phyloP scores from a whole-genome alignment of 176 grass and related monocot species.

The Rhynchospora breviuscula region DNA sequence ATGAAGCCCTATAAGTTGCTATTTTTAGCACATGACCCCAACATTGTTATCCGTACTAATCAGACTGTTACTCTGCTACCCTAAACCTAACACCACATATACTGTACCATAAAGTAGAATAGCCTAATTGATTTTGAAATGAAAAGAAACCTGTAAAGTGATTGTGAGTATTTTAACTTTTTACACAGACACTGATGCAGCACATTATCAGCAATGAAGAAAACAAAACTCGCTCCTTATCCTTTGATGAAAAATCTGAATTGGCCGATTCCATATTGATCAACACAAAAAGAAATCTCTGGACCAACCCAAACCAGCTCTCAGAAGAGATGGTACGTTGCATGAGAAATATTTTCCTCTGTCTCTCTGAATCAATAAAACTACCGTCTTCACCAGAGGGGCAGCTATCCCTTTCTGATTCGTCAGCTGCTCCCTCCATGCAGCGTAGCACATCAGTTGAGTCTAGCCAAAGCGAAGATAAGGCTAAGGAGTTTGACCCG shows the following conservation, averaged over 20 bases:
- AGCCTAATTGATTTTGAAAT: background rate
- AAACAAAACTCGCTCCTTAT: slow-evolving; percentile 34
- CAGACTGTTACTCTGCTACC: background rate
- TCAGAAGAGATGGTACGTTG: slow-evolving; percentile 97
- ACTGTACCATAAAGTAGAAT: background rate
- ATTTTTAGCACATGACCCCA: background rate
- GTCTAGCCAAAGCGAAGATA: slow-evolving; percentile 42
- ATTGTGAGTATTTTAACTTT: slow-evolving; percentile 5
- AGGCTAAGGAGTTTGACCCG: slow-evolving; percentile 50
- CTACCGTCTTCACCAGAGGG: slow-evolving; percentile 62
- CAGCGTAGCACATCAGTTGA: slow-evolving; percentile 54
- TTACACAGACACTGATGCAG: slow-evolving; percentile 20
- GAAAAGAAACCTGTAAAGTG: background rate
- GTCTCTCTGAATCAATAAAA: slow-evolving; percentile 84
- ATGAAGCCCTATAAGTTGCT: too few relatives aligned
- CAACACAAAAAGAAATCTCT: slow-evolving; percentile 55
- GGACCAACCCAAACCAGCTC: slow-evolving; percentile 74
- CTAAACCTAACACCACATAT: background rate
- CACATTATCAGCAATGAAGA: slow-evolving; percentile 29
- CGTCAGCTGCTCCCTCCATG: slow-evolving; percentile 48
- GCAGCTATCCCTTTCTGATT: slow-evolving; percentile 74
- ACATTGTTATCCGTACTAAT: background rate
- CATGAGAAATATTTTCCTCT: slow-evolving; percentile 98
- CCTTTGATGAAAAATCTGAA: slow-evolving; percentile 39
- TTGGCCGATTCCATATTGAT: slow-evolving; percentile 43